Evolutionary conservation across 495 filamentous ascomycete genomes (phyloP), one percentile per base, ranked within the genome.

Genomic region (Aspergillus bridgeri): DNA sequence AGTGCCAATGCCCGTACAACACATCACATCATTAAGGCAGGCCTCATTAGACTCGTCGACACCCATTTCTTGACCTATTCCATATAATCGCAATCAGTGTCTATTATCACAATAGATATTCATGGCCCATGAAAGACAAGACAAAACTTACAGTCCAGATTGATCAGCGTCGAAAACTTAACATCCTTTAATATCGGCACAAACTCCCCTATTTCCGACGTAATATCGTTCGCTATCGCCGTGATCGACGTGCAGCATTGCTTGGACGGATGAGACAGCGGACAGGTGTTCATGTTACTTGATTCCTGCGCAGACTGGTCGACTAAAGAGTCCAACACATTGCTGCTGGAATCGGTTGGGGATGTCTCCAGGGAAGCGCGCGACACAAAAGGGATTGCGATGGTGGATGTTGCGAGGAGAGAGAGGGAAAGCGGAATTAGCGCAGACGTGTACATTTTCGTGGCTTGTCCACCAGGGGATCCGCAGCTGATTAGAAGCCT

Each of bases 231-330:
- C 0, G 65, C 57, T 0, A 67, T 42, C 20, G 59, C 9, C n/a
- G 64, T 43, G 3, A 76, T n/a, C 1, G 60, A 61, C 52, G 56
- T 54, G 50, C 74, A 75, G 68, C 72, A 76, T 47, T 65, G 56
- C 47, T 72, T 74, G 23, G 56, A 63, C 17, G 11, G 50, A 6
- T 50, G 21, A 11, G 19, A 21, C 7, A 29, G 27, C 25, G 54
- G 59, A 48, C 59, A 60, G 21, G 49, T 61, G 4, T 17, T 48
- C 11, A 29, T 15, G 18, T 27, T 45, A 18, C 24, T 18, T 15
- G 24, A 20, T 45, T 46, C 27, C 21, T 45, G 18, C 6, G 44
- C 53, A 5, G 15, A 5, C 25, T 24, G 24, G 1, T 17, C 18
- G 44, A 48, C 15, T 8, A 48, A 3, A n/a, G 42, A 46, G 13